Conservation (phyloP, 768 basidiomycete species). For the Russula sp. region DNA sequence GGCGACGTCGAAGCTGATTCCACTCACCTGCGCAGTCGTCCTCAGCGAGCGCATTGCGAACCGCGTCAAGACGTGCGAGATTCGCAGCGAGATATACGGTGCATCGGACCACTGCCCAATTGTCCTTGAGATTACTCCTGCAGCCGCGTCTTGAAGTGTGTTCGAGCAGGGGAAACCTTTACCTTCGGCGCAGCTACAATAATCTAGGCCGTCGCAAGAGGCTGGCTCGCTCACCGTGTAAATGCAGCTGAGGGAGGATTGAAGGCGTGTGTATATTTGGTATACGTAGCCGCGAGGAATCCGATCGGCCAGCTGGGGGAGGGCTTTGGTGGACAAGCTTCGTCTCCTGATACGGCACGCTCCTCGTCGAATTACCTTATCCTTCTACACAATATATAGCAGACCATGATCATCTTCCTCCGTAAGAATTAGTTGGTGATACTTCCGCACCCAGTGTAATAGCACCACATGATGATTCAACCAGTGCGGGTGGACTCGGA, state of each 20-base stretch:
- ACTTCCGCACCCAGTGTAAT: too few relatives aligned
- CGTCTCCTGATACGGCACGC: too few relatives aligned
- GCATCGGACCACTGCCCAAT: constrained; percentile 85
- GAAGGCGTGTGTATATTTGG: background rate
- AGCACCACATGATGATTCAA: too few relatives aligned
- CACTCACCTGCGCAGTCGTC: constrained; percentile 48
- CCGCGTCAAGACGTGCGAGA: constrained; percentile 75
- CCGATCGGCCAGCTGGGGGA: background rate
- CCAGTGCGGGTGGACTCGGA: too few relatives aligned
- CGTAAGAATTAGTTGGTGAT: too few relatives aligned
- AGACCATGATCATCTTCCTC: too few relatives aligned
- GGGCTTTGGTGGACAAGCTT: too few relatives aligned
- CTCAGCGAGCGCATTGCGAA: constrained; percentile 62
- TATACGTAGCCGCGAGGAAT: background rate
- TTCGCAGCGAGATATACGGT: constrained; percentile 78
- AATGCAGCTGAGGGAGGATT: background rate
- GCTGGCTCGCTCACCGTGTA: background rate
- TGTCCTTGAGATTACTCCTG: constrained; percentile 56
- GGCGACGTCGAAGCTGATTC: constrained; percentile 1
- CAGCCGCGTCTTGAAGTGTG: background rate
- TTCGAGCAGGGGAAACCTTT: background rate
- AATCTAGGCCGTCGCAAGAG: background rate
- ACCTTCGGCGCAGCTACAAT: too few relatives aligned
- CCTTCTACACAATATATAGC: too few relatives aligned
- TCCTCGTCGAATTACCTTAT: too few relatives aligned